Conservation (phyloP, 306 rosid genomes). For the Sphenostylis stenocarpa region DNA sequence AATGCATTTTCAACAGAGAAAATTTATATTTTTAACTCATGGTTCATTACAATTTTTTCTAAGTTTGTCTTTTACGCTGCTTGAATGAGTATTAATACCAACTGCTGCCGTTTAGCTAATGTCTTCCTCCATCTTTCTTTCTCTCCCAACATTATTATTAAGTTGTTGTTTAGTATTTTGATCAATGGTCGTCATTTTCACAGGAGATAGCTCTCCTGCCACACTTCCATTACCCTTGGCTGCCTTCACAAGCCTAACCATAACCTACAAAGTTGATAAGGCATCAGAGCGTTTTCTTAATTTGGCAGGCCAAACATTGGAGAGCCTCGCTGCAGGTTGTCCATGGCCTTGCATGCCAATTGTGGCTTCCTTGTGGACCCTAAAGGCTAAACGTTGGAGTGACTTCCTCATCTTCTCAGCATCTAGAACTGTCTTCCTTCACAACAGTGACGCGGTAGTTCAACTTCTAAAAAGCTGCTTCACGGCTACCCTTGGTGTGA, state of each 20-base stretch:
- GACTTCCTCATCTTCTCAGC: slow-evolving; percentile 92
- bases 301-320: slow-evolving; percentile 93
- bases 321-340: slow-evolving; percentile 90
- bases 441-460: slow-evolving; percentile 69
- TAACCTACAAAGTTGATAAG: slow-evolving; percentile 89
- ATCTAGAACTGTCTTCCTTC: slow-evolving; percentile 92
- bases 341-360: slow-evolving; percentile 99
- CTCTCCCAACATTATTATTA: slow-evolving; percentile 19
- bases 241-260: slow-evolving; percentile 93
- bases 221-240: slow-evolving; percentile 97
- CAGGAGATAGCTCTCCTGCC: slow-evolving; percentile 88
- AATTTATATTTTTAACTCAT: not conserved
- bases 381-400: slow-evolving; percentile 90
- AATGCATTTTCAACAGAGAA: slow-evolving; percentile 13
- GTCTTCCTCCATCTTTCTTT: slow-evolving; percentile 12
- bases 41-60: not conserved
- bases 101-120: slow-evolving; percentile 10
- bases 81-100: slow-evolving; percentile 6
- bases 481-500: slow-evolving; percentile 84
- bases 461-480: slow-evolving; percentile 95
- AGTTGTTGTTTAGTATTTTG: slow-evolving; percentile 10
- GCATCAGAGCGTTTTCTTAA: slow-evolving; percentile 79
- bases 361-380: slow-evolving; percentile 98
- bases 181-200: slow-evolving; percentile 24
- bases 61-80: slow-evolving; percentile 1